Conservation (phyloP, 768 basidiomycete species). For the Lanmaoa pseudosensibilis region DNA sequence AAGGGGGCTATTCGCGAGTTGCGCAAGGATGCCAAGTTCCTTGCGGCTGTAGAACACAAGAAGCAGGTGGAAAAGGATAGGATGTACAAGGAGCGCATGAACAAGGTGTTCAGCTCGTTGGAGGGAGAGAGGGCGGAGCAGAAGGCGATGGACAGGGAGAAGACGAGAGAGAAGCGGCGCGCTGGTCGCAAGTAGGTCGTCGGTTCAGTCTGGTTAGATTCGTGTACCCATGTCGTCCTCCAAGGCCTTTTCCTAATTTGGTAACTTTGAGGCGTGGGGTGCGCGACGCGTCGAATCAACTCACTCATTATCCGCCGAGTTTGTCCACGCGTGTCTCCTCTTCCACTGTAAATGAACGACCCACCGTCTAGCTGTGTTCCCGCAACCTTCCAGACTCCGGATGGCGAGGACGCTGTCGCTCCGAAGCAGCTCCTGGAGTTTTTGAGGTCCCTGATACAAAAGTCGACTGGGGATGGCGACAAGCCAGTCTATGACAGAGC, state of each 20-base stretch:
- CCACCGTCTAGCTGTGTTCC: slow-evolving; percentile 28
- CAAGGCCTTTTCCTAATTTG: slow-evolving; percentile 7
- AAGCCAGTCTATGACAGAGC: slow-evolving; percentile 37
- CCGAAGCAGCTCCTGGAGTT: slow-evolving; percentile 45
- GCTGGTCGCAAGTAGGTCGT: slow-evolving; percentile 64
- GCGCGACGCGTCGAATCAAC: slow-evolving; percentile 1
- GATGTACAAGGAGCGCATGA: slow-evolving; percentile 80
- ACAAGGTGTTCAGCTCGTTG: slow-evolving; percentile 71
- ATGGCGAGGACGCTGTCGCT: slow-evolving; percentile 24
- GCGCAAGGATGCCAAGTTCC: slow-evolving; percentile 91
- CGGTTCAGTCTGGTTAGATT: background rate
- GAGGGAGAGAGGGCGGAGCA: slow-evolving; percentile 93
- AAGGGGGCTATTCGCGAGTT: slow-evolving; percentile 97
- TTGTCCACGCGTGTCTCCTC: background rate
- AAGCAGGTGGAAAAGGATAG: slow-evolving; percentile 83
- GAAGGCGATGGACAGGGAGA: slow-evolving; percentile 87
- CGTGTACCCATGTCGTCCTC: background rate
- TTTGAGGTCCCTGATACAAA: slow-evolving; percentile 39
- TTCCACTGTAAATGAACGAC: slow-evolving; percentile 23
- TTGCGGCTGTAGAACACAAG: slow-evolving; percentile 84
- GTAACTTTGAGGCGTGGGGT: background rate
- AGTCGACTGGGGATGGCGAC: slow-evolving; percentile 34
- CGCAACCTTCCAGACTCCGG: slow-evolving; percentile 33
- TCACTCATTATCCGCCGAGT: background rate
- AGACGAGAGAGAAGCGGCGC: slow-evolving; percentile 71